Evolutionary conservation across 2,329 filamentous ascomycete species (phyloP), one percentile per base, ranked within the genome.

Genomic region (Exophiala spinifera): DNA sequence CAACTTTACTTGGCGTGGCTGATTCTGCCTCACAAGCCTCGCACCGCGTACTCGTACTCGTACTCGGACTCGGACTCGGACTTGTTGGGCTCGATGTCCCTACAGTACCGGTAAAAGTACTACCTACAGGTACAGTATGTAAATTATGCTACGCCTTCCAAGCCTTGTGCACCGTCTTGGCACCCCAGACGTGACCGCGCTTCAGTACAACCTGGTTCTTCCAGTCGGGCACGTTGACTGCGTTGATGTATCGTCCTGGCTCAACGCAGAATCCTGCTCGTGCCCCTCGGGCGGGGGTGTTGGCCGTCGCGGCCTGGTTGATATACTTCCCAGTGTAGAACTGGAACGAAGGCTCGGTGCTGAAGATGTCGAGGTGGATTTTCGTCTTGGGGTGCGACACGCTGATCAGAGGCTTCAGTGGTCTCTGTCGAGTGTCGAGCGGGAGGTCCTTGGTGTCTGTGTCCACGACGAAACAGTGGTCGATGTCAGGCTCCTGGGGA

Each of bases 331-430:
- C 94, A 0, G 91, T 95, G 74, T 97, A 97, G 75, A 96, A 95
- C 72, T 97, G 92, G 78, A 96, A 97, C 0, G 90, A 89, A 0
- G 94, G 94, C 76, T 97, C 92, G 0, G 92, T 97, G 76, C 89
- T 94, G 66, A 84, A 77, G 4, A 96, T 87, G 71, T 96, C 89
- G 46, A 97, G 83, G 69, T 95, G 87, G 62, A 96, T 79, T 59
- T 84, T 83, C 23, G 85, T 87, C 46, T 76, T 77, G 4, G 89
- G 83, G 70, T 96, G 89, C 70, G 81, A 81, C 55, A 94, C 88
- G 20, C 81, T 76, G 43, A 89, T 82, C 43, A 92, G 82, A 55
- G 81, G 83, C 53, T 77, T 79, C 36, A 96, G 76, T 1, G 87
- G 81, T 53, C 74, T 70, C 1, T 66, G 66, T 60, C 87, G 83